These are phyloP conservation scores for Dicorynia guianensis DNA, from an alignment of 306 rosid species.

Conservation along the genomic window DNA sequence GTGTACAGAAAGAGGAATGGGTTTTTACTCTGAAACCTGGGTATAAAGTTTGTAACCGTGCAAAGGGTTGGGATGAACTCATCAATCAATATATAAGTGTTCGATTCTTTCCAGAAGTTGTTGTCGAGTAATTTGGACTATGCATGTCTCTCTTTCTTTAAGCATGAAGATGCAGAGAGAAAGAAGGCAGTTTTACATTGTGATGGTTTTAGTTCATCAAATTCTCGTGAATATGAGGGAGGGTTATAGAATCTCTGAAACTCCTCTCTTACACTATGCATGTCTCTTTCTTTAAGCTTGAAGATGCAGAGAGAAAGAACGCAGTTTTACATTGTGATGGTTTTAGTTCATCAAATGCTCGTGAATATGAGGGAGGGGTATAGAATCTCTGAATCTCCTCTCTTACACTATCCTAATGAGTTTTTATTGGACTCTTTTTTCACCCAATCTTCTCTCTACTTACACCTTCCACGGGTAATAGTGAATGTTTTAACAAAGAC, in stretches of 20 bases:
- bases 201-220: no score
- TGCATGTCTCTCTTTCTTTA: not conserved
- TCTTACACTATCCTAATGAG: no score
- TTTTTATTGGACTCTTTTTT: no score
- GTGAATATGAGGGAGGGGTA: no score
- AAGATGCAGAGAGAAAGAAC: not conserved
- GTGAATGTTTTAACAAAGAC: no score
- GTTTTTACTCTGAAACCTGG: constrained; percentile 60
- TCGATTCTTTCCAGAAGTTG: constrained; percentile 53
- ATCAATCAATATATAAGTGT: constrained; percentile 62
- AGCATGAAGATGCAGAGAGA: constrained; percentile 1
- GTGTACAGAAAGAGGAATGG: constrained; percentile 80
- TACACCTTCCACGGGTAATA: no score
- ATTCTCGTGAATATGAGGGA: no score
- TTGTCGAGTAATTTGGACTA: constrained; percentile 15
- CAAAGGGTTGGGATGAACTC: constrained; percentile 60
- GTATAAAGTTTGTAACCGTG: constrained; percentile 63
- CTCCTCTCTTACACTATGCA: no score
- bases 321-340: not conserved
- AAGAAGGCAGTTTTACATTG: not conserved
- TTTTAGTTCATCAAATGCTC: constrained; percentile 8
- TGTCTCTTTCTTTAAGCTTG: not conserved
- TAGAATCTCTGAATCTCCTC: no score
- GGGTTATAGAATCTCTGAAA: no score
- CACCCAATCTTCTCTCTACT: no score